These are phyloP conservation scores for Rosa hybrid DNA, from an alignment of 331 rosid genomes.

Conservation along the genomic window DNA sequence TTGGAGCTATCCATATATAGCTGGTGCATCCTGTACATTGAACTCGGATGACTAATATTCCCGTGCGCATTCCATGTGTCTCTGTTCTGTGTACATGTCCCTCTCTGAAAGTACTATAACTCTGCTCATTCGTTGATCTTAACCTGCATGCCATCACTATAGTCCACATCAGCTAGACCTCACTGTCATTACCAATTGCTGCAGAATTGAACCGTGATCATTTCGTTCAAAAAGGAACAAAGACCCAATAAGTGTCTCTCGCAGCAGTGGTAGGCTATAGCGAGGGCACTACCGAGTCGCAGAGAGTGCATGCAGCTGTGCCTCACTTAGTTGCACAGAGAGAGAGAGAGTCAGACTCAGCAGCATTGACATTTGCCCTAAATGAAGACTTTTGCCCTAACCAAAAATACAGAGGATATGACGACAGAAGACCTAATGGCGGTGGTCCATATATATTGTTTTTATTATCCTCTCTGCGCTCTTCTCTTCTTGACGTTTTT, in stretches of 20 bases:
- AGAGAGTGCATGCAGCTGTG: background rate
- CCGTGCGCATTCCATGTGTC: background rate
- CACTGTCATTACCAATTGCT: background rate
- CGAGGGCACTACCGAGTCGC: background rate
- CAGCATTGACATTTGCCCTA: background rate
- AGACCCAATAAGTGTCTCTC: background rate
- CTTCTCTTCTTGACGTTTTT: background rate
- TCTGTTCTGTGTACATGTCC: background rate
- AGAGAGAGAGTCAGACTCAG: background rate
- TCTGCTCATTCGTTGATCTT: background rate
- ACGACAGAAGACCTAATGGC: background rate
- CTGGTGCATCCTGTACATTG: background rate
- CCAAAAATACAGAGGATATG: background rate
- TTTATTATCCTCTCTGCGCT: background rate
- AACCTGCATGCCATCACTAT: background rate
- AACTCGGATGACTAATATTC: background rate
- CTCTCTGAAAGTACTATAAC: background rate
- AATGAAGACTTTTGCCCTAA: background rate
- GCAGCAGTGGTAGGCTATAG: background rate
- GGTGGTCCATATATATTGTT: background rate
- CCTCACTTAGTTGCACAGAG: background rate
- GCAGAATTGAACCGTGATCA: background rate
- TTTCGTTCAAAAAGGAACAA: background rate
- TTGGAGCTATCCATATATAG: background rate
- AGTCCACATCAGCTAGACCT: background rate